These are phyloP conservation scores for Saccharomycopsis guyanensis DNA, from an alignment of 805 yeast species.

Conservation along the genomic window DNA sequence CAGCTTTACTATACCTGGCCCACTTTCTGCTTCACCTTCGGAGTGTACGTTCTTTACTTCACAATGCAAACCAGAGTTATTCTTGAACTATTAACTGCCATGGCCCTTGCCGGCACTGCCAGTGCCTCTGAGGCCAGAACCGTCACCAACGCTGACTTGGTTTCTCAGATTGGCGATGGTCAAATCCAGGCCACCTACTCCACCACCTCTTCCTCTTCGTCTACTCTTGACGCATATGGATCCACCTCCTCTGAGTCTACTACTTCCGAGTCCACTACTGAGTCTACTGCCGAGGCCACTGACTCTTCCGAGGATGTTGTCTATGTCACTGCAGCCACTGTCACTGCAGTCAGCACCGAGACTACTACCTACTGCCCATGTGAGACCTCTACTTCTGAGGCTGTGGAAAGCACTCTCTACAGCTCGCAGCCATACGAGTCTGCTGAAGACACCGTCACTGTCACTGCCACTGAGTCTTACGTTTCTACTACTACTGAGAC, in stretches of 20 bases:
- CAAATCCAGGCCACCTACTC: conserved; percentile 21
- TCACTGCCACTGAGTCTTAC: conserved; percentile 6
- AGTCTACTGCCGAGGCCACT: not conserved
- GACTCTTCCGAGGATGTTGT: conserved; percentile 9
- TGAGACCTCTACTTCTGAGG: not conserved
- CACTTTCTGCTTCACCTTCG: too few relatives aligned
- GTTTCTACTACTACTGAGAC: conserved; percentile 4
- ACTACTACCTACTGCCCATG: conserved; percentile 16
- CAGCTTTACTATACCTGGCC: too few relatives aligned
- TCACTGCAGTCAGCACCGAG: conserved; percentile 8
- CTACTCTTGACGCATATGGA: conserved; percentile 13
- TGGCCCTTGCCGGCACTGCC: conserved; percentile 13
- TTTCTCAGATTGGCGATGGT: conserved; percentile 20
- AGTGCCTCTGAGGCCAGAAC: conserved; percentile 18
- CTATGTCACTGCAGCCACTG: conserved; percentile 10
- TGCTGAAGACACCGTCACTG: conserved; percentile 2
- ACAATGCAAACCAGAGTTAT: conserved; percentile 18
- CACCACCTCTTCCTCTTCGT: conserved; percentile 6
- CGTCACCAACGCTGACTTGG: conserved; percentile 10
- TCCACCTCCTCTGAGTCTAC: conserved; percentile 4
- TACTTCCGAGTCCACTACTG: conserved; percentile 9
- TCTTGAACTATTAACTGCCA: conserved; percentile 12
- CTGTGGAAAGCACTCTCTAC: not conserved
- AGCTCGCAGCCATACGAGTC: conserved; percentile 3
- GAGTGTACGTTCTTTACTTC: not conserved